Conservation (phyloP, 2,329 filamentous ascomycete species). For the Aspergillus floridensis region DNA sequence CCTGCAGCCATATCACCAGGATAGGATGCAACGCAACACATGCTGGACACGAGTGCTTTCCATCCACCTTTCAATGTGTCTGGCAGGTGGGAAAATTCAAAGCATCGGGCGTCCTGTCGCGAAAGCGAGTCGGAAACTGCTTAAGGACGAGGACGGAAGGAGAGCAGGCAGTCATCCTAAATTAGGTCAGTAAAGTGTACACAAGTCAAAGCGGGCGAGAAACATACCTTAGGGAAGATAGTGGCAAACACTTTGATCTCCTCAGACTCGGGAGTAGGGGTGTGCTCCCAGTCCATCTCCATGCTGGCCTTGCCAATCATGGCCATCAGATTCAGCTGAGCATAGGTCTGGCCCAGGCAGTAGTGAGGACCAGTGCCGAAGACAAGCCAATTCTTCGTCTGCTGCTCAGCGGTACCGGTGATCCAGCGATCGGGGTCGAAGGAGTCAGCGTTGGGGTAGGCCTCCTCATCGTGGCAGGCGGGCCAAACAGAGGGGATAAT, state of each 20-base stretch:
- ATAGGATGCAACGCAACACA: constrained; percentile 20
- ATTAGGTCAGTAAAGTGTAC: constrained; percentile 23
- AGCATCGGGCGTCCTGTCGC: background rate
- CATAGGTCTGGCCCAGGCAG: constrained; percentile 91
- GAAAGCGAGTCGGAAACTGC: constrained; percentile 5
- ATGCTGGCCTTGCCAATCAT: constrained; percentile 89
- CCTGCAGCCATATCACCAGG: constrained; percentile 24
- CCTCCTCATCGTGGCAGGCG: constrained; percentile 85
- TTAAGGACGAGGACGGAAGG: constrained; percentile 56
- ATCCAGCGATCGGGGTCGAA: constrained; percentile 94
- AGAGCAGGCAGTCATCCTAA: constrained; percentile 79
- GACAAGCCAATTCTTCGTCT: constrained; percentile 94
- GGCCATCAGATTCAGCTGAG: constrained; percentile 80
- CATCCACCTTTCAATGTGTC: background rate
- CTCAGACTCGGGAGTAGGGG: constrained; percentile 78
- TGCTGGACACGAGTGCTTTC: constrained; percentile 6
- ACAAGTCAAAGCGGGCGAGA: constrained; percentile 11
- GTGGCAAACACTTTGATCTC: constrained; percentile 98
- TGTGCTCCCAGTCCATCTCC: constrained; percentile 84
- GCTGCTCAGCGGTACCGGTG: constrained; percentile 80
- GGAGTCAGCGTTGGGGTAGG: constrained; percentile 82
- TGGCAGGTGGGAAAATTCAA: background rate
- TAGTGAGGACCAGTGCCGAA: constrained; percentile 96
- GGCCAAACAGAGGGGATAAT: constrained; percentile 88
- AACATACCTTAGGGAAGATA: constrained; percentile 83